Base-by-base conservation (phyloP, 495 filamentous ascomycete genomes). In the Extremus antarcticus region DNA sequence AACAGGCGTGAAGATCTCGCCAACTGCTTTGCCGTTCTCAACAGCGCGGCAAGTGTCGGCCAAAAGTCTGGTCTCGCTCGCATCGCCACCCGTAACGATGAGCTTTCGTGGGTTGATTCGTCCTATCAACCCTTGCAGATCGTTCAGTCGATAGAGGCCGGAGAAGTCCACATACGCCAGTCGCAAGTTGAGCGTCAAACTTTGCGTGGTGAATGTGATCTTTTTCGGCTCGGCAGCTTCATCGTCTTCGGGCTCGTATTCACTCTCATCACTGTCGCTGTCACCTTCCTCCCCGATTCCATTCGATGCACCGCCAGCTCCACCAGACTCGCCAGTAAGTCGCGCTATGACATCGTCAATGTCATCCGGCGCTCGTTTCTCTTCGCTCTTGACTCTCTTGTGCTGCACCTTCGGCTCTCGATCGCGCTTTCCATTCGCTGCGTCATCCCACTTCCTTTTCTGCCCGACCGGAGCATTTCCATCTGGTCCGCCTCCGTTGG, bases 91-190 rank as follows among this genome's bases (percentile, higher is more conserved):
- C 16, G 94, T 78, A 25, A 99, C 75, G 46, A 99, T 91, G 46
- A 99, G 75, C 65, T 97, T 97, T 24, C 90, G 82, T 0, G 92
- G 92, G 58, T 90, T 83, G 58, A 99, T 95, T 2, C 96, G 78
- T 0, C 94, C 92, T 23, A 99, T 86, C 25, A 99, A 74, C 86
- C 95, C 96, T 67, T 87, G 86, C 46, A 99, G 70, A 60, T 86
- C 91, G 54, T 90, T 84, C 63, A 91, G 88, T 64, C 96, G 91
- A 67, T 96, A 91, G 40, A 97, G 74, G 29, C 94, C 92, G 50
- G 83, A 81, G 58, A 94, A 96, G 66, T 99, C 92, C 21, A 97
- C 82, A 67, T 86, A 91, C 15, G 86, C 83, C 41, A 97, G 81
- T 22, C 82, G 79, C 17, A 89, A 74, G 54, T 86, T 78, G 55